phyloP scores from a whole-genome alignment of 169 alveolate genomes.

The Babesia ovis region DNA sequence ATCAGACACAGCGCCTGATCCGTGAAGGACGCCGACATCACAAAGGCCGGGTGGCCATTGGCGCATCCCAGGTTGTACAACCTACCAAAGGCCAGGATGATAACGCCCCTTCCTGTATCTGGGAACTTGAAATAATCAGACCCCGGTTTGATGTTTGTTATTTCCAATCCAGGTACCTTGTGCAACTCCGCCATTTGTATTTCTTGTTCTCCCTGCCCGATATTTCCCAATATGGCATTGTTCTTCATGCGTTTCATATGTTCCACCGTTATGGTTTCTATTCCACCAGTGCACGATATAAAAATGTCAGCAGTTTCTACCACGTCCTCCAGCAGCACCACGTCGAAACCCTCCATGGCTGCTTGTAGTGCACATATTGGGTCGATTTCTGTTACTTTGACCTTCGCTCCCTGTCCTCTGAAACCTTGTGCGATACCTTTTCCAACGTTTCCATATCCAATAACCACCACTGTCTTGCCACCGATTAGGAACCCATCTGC shows the following conservation, averaged over 20 bases:
- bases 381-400: constrained; percentile 94
- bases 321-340: constrained; percentile 88
- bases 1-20: constrained; percentile 86
- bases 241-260: constrained; percentile 96
- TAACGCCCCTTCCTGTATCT: constrained; percentile 88
- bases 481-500: constrained; percentile 95
- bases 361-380: constrained; percentile 99
- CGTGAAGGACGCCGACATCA: constrained; percentile 97
- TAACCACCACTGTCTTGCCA: constrained; percentile 94
- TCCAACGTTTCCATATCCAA: constrained; percentile 99
- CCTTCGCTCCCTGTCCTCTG: constrained; percentile 97
- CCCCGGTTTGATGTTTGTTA: constrained; percentile 90
- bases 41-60: constrained; percentile 99
- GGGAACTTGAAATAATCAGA: constrained; percentile 86
- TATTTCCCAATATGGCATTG: constrained; percentile 94
- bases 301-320: constrained; percentile 93
- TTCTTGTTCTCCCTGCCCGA: constrained; percentile 98
- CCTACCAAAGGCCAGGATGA: constrained; percentile 96
- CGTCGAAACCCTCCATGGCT: constrained; percentile 96
- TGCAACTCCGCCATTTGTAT: constrained; percentile 92
- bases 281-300: constrained; percentile 95
- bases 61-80: constrained; percentile 98
- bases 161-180: constrained; percentile 86
- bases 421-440: constrained; percentile 97
- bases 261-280: constrained; percentile 90